phyloP scores from a whole-genome alignment of 2,329 filamentous ascomycete genomes.

The Hymenoscyphus repandus region DNA sequence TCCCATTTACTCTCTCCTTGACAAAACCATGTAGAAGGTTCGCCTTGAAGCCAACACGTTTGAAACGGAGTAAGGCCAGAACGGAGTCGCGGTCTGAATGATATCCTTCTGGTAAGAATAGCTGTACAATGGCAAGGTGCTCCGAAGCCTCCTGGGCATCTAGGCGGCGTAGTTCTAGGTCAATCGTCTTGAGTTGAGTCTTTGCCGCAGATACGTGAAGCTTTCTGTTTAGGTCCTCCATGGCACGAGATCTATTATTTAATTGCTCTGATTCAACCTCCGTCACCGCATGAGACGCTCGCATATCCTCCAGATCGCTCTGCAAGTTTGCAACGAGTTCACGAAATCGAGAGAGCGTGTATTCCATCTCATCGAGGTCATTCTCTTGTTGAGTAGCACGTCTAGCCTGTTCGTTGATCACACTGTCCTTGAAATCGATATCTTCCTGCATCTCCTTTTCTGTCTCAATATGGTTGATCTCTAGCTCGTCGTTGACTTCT shows the following conservation, averaged over 20 bases:
- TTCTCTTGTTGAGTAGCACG: conserved; percentile 72
- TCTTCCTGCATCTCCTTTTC: conserved; percentile 94
- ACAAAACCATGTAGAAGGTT: conserved; percentile 72
- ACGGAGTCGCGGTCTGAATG: conserved; percentile 78
- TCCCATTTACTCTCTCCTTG: conserved; percentile 68
- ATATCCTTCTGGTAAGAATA: conserved; percentile 84
- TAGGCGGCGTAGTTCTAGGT: conserved; percentile 78
- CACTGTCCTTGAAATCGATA: conserved; percentile 77
- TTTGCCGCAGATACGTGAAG: conserved; percentile 86
- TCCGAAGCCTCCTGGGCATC: conserved; percentile 85
- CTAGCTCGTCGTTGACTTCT: conserved; percentile 91
- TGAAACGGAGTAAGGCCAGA: conserved; percentile 83
- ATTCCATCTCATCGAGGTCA: conserved; percentile 79
- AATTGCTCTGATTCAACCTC: conserved; percentile 91
- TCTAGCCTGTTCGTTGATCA: conserved; percentile 77
- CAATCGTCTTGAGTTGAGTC: conserved; percentile 90
- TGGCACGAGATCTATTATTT: conserved; percentile 79
- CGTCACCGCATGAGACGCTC: conserved; percentile 84
- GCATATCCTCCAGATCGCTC: conserved; percentile 83
- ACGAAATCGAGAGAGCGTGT: conserved; percentile 81
- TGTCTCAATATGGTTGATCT: conserved; percentile 86
- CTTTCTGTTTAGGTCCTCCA: conserved; percentile 96
- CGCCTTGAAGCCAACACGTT: conserved; percentile 83
- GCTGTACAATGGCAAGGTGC: conserved; percentile 80
- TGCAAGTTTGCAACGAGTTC: conserved; percentile 84